Conservation (phyloP, 345 rosid genomes). For the Brassica rapa region DNA sequence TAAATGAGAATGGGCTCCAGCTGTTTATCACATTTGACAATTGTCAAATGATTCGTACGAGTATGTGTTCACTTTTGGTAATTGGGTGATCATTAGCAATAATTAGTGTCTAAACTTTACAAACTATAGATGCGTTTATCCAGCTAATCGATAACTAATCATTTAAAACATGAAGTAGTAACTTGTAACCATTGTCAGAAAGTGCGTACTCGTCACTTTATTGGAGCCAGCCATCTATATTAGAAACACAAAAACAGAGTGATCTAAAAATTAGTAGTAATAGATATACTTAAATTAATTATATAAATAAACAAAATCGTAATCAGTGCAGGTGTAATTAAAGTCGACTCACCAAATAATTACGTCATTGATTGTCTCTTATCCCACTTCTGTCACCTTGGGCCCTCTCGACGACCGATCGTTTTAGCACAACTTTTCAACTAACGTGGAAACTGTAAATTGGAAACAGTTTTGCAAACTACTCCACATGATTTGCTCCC, state of each 20-base stretch:
- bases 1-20: slow-evolving; percentile 38
- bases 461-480: background rate
- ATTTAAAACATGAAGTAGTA: background rate
- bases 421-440: background rate
- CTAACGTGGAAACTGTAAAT: background rate
- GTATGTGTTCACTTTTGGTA: background rate
- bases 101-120: background rate
- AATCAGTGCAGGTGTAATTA: background rate
- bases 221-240: background rate
- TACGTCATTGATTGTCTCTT: background rate
- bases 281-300: too few species aligned
- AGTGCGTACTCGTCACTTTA: slow-evolving; percentile 17
- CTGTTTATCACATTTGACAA: slow-evolving; percentile 41
- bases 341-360: background rate
- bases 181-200: slow-evolving; percentile 4
- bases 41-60: slow-evolving; percentile 34
- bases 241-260: background rate
- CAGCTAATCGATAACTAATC: background rate
- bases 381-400: background rate
- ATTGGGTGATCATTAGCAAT: slow-evolving; percentile 21
- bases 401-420: background rate
- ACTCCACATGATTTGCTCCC: background rate
- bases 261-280: background rate
- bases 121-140: background rate
- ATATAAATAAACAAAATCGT: background rate